Evolutionary conservation across 371 early-diverging fungal genomes (phyloP).

Genomic region (Mortierella sp.): DNA sequence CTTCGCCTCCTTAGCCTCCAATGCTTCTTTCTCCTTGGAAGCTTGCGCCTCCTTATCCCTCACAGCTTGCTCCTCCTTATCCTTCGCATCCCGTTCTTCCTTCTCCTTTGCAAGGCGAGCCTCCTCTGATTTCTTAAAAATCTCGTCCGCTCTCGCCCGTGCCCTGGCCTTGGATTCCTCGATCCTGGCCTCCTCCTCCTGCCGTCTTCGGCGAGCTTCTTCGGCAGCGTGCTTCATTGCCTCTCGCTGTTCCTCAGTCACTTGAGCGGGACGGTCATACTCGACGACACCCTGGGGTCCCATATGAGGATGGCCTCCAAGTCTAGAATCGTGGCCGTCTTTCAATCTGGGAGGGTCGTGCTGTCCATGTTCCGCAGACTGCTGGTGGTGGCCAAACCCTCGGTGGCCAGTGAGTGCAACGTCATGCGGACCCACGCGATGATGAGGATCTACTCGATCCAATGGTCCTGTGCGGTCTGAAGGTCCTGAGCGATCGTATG

Average conservation of each 20-base stretch:
- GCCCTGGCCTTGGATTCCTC: constrained; percentile 44
- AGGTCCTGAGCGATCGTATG: not conserved
- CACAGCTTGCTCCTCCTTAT: constrained; percentile 20
- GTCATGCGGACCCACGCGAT: constrained; percentile 25
- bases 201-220: constrained; percentile 45
- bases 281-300: constrained; percentile 20
- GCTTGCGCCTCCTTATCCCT: constrained; percentile 18
- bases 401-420: not conserved
- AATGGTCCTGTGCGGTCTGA: not conserved
- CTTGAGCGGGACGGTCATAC: constrained; percentile 36
- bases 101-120: constrained; percentile 30
- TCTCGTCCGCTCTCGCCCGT: constrained; percentile 34
- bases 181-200: constrained; percentile 37
- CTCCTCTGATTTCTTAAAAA: constrained; percentile 38
- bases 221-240: constrained; percentile 52
- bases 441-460: not conserved
- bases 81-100: constrained; percentile 38
- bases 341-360: not conserved
- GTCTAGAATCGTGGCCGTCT: constrained; percentile 13
- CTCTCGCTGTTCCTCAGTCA: constrained; percentile 43
- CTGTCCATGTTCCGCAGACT: not conserved
- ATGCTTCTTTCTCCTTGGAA: constrained; percentile 2
- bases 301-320: constrained; percentile 14
- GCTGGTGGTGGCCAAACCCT: not conserved
- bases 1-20: not conserved